These are phyloP conservation scores for Gossypium turneri DNA, from an alignment of 345 rosid species.

Conservation along the genomic window DNA sequence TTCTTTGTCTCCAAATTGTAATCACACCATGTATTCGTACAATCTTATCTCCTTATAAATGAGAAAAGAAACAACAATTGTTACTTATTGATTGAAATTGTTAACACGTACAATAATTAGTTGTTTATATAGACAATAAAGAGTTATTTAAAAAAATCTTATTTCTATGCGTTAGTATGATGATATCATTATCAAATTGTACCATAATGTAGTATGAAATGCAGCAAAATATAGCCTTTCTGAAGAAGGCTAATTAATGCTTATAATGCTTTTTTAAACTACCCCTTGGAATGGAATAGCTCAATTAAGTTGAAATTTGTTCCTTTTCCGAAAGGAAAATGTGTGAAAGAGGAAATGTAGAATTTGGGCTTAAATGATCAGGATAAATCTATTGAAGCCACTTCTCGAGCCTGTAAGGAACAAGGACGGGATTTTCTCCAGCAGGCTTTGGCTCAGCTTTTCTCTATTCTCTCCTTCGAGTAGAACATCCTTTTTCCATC, in stretches of 20 bases:
- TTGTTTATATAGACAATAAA: background rate
- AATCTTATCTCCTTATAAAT: background rate
- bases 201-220: background rate
- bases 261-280: background rate
- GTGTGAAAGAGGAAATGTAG: too few relatives aligned
- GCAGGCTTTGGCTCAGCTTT: too few relatives aligned
- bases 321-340: too few relatives aligned
- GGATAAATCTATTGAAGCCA: too few relatives aligned
- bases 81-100: background rate
- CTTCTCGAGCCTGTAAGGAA: too few relatives aligned
- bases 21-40: slow-evolving; percentile 4
- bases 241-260: background rate
- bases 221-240: background rate
- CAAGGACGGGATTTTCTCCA: too few relatives aligned
- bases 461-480: too few relatives aligned
- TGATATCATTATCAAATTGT: background rate
- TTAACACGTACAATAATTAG: background rate
- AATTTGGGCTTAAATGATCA: too few relatives aligned
- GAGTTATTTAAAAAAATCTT: background rate
- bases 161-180: background rate
- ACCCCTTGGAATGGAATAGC: too few relatives aligned
- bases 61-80: background rate
- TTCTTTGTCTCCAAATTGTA: background rate
- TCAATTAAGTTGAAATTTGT: too few relatives aligned
- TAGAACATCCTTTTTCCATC: too few relatives aligned